Percentiles rank a stretch among this genome's conserved stretches.
Evolutionary conservation across 441 rosid genomes (phyloP).

Genomic region (Arabidopsis hybrid): DNA sequence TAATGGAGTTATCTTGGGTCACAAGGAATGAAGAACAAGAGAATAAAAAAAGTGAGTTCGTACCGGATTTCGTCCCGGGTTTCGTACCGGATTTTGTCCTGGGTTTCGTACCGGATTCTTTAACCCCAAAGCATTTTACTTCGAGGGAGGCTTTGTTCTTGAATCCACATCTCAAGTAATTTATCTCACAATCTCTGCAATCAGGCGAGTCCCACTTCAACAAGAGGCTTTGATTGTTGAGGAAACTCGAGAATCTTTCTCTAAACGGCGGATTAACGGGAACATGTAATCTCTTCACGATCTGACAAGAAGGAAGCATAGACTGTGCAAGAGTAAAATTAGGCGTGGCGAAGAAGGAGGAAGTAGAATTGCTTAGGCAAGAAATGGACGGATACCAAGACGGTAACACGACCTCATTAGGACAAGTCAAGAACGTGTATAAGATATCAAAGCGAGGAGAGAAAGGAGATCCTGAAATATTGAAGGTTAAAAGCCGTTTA

Average conservation of each 20-base stretch:
- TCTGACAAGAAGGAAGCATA: conserved; percentile 48
- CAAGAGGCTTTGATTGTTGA: conserved; percentile 47
- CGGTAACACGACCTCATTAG: not conserved
- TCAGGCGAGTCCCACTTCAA: conserved; percentile 59
- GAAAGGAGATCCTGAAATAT: conserved; percentile 28
- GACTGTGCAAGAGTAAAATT: conserved; percentile 31
- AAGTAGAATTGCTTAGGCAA: conserved; percentile 22
- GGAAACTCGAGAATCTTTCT: conserved; percentile 44
- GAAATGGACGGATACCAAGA: not conserved
- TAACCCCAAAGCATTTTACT: conserved; percentile 46
- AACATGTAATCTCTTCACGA: conserved; percentile 40
- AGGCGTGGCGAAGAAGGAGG: conserved; percentile 27
- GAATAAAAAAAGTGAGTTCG: too few species aligned
- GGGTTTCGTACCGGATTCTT: conserved; percentile 34
- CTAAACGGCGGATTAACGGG: conserved; percentile 44
- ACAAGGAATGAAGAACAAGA: not conserved
- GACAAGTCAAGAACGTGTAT: conserved; percentile 28
- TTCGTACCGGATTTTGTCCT: too few species aligned
- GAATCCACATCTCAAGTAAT: conserved; percentile 55
- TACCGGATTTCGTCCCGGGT: too few species aligned
- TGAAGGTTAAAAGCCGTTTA: conserved; percentile 20
- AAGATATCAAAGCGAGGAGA: not conserved
- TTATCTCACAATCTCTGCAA: conserved; percentile 60
- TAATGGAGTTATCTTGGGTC: not conserved
- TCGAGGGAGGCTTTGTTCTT: conserved; percentile 39